Conservation (phyloP, 495 filamentous ascomycete species). For the Aspergillus avenaceus region DNA sequence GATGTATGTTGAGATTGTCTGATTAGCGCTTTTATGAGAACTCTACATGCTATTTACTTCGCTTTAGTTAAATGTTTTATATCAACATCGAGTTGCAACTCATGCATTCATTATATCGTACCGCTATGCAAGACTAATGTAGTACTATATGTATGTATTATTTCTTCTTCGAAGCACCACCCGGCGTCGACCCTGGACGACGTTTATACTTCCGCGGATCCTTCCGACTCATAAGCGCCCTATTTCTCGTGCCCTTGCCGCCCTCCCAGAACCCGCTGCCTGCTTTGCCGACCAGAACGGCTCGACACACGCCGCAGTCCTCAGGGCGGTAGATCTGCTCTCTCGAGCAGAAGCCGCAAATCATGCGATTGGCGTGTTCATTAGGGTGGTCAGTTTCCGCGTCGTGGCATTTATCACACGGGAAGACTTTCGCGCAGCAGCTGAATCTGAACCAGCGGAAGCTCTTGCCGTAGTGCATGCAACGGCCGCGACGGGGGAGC, state of each 20-base stretch:
- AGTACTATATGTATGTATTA: too few species aligned
- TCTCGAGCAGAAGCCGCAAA: slow-evolving; percentile 77
- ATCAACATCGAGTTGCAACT: too few species aligned
- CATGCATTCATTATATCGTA: neutral
- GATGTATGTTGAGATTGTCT: neutral
- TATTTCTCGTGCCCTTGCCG: slow-evolving; percentile 78
- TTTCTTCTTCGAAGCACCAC: slow-evolving; percentile 31
- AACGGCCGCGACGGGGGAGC: slow-evolving; percentile 70
- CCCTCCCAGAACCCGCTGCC: slow-evolving; percentile 89
- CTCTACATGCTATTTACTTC: too few species aligned
- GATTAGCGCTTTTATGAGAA: neutral
- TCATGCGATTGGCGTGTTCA: slow-evolving; percentile 86
- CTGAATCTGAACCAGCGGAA: slow-evolving; percentile 81
- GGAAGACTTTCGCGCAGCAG: slow-evolving; percentile 64
- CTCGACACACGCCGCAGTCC: slow-evolving; percentile 72
- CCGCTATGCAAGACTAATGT: too few species aligned
- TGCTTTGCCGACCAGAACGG: slow-evolving; percentile 63
- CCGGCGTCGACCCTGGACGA: slow-evolving; percentile 28
- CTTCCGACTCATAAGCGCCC: slow-evolving; percentile 65
- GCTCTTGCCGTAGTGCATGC: slow-evolving; percentile 72
- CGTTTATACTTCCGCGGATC: slow-evolving; percentile 71
- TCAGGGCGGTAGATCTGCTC: slow-evolving; percentile 83
- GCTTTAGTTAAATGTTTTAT: too few species aligned
- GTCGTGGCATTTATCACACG: slow-evolving; percentile 86
- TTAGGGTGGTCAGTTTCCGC: slow-evolving; percentile 63